Percentiles rank a stretch among this genome's conserved stretches.
Evolutionary conservation across 2,329 filamentous ascomycete genomes (phyloP).

Genomic region (Exophiala alcalophila): DNA sequence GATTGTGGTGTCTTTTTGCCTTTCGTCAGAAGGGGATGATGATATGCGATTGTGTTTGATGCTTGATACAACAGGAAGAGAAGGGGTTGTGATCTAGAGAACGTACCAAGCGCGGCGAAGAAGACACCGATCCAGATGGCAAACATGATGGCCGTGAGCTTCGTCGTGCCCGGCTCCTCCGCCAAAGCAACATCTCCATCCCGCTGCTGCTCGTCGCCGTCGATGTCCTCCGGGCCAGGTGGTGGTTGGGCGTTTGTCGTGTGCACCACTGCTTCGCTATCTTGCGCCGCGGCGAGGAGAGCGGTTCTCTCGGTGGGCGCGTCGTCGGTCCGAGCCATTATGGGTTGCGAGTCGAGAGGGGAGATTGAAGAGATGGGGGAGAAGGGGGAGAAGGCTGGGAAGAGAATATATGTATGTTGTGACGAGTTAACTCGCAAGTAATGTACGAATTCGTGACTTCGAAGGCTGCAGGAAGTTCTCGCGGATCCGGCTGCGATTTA

Average conservation of each 20-base stretch:
- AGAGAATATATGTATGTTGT: not conserved
- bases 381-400: not conserved
- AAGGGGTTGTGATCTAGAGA: not conserved
- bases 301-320: conserved; percentile 20
- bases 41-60: no score
- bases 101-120: conserved; percentile 53
- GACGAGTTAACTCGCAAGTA: not conserved
- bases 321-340: conserved; percentile 7
- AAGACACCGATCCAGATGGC: conserved; percentile 56
- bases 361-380: not conserved
- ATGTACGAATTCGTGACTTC: not conserved
- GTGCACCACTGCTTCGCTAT: conserved; percentile 8
- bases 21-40: not conserved
- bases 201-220: not conserved
- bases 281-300: conserved; percentile 14
- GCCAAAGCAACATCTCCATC: conserved; percentile 23
- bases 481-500: not conserved
- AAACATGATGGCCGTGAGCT: conserved; percentile 49
- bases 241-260: conserved; percentile 10
- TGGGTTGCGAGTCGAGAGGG: not conserved
- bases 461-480: not conserved
- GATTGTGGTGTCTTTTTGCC: conserved; percentile 69
- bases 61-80: no score
- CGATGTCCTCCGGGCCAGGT: not conserved
- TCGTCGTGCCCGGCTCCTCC: conserved; percentile 48